These are phyloP conservation scores for Ajuga reptans DNA, from an alignment of 305 asterid species.

Conservation along the genomic window DNA sequence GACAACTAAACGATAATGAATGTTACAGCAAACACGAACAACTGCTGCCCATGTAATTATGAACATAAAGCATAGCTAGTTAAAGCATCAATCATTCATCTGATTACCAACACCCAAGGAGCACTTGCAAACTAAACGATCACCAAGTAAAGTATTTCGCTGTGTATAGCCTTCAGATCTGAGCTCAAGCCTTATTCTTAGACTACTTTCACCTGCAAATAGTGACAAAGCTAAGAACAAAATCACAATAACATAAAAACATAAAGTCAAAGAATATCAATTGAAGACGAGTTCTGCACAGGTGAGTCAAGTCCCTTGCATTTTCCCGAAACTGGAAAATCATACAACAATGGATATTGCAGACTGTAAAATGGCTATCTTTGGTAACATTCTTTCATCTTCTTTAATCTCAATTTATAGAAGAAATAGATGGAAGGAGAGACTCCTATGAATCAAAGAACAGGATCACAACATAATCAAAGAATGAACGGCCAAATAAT, in stretches of 20 bases:
- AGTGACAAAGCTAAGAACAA: neutral
- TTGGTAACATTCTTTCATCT: too few relatives aligned
- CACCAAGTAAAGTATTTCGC: conserved; percentile 7
- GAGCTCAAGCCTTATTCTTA: conserved; percentile 19
- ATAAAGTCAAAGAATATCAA: neutral
- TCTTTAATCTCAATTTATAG: too few relatives aligned
- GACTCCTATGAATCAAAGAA: too few relatives aligned
- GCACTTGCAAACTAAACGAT: conserved; percentile 7
- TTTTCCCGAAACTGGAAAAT: too few relatives aligned
- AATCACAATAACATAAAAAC: neutral
- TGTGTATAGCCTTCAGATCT: conserved; percentile 7
- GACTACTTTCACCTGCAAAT: conserved; percentile 40
- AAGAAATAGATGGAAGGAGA: too few relatives aligned
- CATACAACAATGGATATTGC: too few relatives aligned
- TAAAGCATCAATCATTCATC: conserved; percentile 11
- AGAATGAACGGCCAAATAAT: too few relatives aligned
- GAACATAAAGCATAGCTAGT: neutral
- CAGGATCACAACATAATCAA: too few relatives aligned
- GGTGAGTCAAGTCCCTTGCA: too few relatives aligned
- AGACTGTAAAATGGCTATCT: too few relatives aligned
- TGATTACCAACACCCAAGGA: neutral
- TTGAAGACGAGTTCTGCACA: neutral
- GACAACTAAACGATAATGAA: neutral
- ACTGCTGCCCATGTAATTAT: neutral
- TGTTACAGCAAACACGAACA: neutral